Evolutionary conservation across 148 eudicot genomes (phyloP).

Genomic region (Vaccinium myrtillus): DNA sequence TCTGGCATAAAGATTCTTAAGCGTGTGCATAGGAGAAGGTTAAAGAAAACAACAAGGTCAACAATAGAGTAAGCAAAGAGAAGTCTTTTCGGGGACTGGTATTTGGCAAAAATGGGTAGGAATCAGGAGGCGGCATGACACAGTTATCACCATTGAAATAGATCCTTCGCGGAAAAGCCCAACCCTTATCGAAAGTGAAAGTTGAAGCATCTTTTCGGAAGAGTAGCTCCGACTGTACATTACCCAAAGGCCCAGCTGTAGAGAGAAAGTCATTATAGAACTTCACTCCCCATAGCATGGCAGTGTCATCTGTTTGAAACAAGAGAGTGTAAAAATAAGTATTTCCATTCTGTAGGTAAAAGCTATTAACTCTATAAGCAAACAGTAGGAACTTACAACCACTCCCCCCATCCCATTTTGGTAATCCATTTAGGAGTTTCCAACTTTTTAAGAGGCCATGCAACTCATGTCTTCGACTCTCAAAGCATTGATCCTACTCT

Average conservation of each 20-base stretch:
- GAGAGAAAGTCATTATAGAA: slow-evolving; percentile 51
- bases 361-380: neutral
- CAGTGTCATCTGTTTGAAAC: slow-evolving; percentile 54
- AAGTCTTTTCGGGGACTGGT: slow-evolving; percentile 17
- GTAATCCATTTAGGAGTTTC: neutral
- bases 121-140: slow-evolving; percentile 69
- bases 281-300: slow-evolving; percentile 67
- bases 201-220: slow-evolving; percentile 48
- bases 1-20: slow-evolving; percentile 18
- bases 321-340: neutral
- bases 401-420: neutral
- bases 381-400: neutral
- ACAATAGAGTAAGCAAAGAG: slow-evolving; percentile 24
- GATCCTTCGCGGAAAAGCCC: slow-evolving; percentile 64
- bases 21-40: slow-evolving; percentile 23
- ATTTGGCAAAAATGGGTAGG: slow-evolving; percentile 61
- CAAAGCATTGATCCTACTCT: neutral
- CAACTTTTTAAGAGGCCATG: neutral
- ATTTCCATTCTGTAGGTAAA: neutral
- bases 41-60: slow-evolving; percentile 32
- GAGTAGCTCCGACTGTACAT: slow-evolving; percentile 60
- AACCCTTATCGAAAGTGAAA: slow-evolving; percentile 62
- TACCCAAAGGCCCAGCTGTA: slow-evolving; percentile 54
- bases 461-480: neutral
- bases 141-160: slow-evolving; percentile 70